phyloP scores from a whole-genome alignment of 352 stramenopile species.

The Elongisporangium undulatum region DNA sequence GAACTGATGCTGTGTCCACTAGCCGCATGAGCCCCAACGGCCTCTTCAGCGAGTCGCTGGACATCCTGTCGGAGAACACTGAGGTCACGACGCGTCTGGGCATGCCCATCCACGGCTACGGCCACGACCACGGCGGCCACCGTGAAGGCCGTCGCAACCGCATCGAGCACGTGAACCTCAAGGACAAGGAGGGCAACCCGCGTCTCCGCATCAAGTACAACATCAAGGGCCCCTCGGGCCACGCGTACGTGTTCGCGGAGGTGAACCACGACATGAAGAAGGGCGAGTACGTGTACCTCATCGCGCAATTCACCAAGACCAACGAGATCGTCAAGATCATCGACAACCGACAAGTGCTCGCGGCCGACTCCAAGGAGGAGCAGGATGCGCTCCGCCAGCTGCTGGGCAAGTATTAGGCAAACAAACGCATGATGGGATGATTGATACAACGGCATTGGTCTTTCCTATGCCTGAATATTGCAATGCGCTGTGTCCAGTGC shows the following conservation, averaged over 20 bases:
- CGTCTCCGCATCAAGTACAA: constrained; percentile 92
- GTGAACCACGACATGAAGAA: constrained; percentile 91
- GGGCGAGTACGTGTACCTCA: constrained; percentile 94
- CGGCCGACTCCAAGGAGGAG: constrained; percentile 68
- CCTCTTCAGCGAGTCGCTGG: constrained; percentile 73
- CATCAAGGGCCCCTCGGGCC: constrained; percentile 88
- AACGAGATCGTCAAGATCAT: constrained; percentile 88
- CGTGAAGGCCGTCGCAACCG: constrained; percentile 94
- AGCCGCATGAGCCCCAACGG: constrained; percentile 85
- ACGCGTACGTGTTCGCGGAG: constrained; percentile 92
- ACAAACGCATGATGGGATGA: not conserved
- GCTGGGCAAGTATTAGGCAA: constrained; percentile 47
- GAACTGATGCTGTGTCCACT: constrained; percentile 6
- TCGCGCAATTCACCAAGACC: constrained; percentile 93
- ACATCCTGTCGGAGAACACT: constrained; percentile 70
- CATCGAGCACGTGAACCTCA: constrained; percentile 93
- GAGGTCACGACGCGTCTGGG: constrained; percentile 87
- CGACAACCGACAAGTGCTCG: constrained; percentile 90
- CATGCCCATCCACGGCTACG: constrained; percentile 90
- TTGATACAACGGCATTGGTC: not conserved
- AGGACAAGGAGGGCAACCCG: constrained; percentile 80
- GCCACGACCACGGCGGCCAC: constrained; percentile 90
- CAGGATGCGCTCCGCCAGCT: constrained; percentile 73
- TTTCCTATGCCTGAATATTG: not conserved
- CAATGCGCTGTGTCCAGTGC: not conserved